These are phyloP conservation scores for Corymbia calophylla DNA, from an alignment of 441 rosid species.

Conservation along the genomic window DNA sequence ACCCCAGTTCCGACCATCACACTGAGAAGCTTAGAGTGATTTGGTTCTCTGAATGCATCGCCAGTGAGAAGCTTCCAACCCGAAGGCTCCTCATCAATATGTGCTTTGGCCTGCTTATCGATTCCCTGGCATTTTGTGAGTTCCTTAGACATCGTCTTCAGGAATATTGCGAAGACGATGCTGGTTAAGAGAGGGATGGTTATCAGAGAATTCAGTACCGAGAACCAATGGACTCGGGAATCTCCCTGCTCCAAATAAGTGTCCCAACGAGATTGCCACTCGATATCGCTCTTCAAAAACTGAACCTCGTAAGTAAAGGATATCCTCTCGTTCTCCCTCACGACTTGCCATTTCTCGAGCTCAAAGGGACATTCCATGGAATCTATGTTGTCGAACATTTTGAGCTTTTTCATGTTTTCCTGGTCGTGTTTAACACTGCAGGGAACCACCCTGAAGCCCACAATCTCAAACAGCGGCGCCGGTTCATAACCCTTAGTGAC, in stretches of 20 bases:
- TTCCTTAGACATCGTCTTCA: constrained; percentile 72
- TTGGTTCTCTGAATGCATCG: constrained; percentile 73
- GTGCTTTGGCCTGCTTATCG: constrained; percentile 66
- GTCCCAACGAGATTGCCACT: constrained; percentile 9
- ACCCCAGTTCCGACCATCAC: constrained; percentile 78
- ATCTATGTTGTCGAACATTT: neutral
- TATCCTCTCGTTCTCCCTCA: constrained; percentile 4
- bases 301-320: constrained; percentile 13
- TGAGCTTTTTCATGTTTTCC: neutral
- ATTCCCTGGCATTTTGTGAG: constrained; percentile 69
- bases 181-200: constrained; percentile 75
- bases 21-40: constrained; percentile 53
- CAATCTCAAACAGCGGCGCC: neutral
- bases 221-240: constrained; percentile 62
- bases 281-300: neutral
- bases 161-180: constrained; percentile 63
- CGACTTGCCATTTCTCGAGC: neutral
- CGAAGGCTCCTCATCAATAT: constrained; percentile 74
- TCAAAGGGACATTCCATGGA: constrained; percentile 2
- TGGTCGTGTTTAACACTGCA: constrained; percentile 2
- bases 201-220: constrained; percentile 65
- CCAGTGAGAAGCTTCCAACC: constrained; percentile 88
- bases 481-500: neutral
- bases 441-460: constrained; percentile 2
- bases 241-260: neutral